Evolutionary conservation across 352 stramenopile species (phyloP).

Genomic region (Phytophthora citricola): DNA sequence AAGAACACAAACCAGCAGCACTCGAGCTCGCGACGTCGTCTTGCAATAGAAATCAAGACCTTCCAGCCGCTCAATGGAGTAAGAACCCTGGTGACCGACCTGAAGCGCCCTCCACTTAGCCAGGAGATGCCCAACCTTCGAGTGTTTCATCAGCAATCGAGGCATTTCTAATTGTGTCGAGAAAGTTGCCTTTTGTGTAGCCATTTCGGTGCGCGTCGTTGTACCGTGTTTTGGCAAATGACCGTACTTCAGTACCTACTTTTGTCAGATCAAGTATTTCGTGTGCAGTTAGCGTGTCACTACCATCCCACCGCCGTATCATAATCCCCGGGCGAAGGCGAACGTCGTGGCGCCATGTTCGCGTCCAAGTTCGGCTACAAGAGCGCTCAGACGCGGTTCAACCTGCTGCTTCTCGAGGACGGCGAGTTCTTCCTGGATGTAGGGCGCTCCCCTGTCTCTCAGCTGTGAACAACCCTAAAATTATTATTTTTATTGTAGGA

Average conservation of each 20-base stretch:
- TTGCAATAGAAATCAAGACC: constrained; percentile 18
- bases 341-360: constrained; percentile 36
- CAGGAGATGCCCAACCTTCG: no score
- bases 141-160: no score
- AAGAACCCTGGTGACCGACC: constrained; percentile 22
- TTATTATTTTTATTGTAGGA: constrained; percentile 54
- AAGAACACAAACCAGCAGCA: constrained; percentile 18
- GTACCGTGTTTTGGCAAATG: constrained; percentile 6
- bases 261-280: constrained; percentile 1
- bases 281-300: constrained; percentile 22
- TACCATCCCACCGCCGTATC: constrained; percentile 4
- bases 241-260: no score
- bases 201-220: constrained; percentile 6
- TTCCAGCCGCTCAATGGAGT: constrained; percentile 24
- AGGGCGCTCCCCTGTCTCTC: background rate
- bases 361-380: constrained; percentile 50
- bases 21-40: constrained; percentile 5
- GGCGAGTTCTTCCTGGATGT: constrained; percentile 96
- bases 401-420: constrained; percentile 94
- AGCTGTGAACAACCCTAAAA: background rate
- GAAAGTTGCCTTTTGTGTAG: constrained; percentile 5
- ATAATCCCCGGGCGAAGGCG: background rate
- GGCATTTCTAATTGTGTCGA: background rate
- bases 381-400: constrained; percentile 86
- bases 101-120: constrained; percentile 9